Conservation (phyloP, 2,329 filamentous ascomycete species). For the Huntiella decipiens region DNA sequence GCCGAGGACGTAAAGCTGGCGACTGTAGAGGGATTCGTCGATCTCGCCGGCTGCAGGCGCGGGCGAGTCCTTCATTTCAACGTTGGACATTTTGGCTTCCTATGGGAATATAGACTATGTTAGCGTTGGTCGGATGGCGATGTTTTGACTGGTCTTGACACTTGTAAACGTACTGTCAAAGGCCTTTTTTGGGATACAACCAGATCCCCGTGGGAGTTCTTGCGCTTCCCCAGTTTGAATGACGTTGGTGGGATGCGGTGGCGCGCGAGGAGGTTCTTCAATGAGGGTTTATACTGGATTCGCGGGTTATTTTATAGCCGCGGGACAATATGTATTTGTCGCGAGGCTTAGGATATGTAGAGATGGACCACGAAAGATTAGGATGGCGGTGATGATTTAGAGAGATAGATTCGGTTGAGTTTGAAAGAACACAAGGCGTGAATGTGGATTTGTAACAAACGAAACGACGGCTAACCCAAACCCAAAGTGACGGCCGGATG, state of each 20-base stretch:
- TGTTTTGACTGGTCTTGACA: not conserved
- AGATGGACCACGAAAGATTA: no score
- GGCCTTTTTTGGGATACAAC: conserved; percentile 37
- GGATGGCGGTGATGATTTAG: no score
- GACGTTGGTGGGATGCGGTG: not conserved
- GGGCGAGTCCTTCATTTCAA: conserved; percentile 27
- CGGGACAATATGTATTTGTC: no score
- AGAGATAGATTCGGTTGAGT: no score
- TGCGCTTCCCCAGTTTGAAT: conserved; percentile 47
- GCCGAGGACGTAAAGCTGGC: conserved; percentile 52
- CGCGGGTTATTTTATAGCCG: no score
- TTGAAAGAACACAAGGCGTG: no score
- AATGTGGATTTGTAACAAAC: no score
- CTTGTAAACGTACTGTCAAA: conserved; percentile 35
- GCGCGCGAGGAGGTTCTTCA: not conserved
- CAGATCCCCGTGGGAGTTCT: conserved; percentile 41
- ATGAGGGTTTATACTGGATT: not conserved
- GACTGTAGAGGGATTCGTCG: conserved; percentile 55
- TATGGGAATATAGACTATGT: conserved; percentile 14
- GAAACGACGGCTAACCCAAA: no score
- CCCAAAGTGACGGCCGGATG: no score
- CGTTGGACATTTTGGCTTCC: conserved; percentile 35
- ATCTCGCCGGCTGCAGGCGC: conserved; percentile 40
- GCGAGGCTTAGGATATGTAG: no score
- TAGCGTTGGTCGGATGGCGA: not conserved